These are phyloP conservation scores for Meripilus lineatus DNA, from an alignment of 1,284 basidiomycete species.

Conservation along the genomic window DNA sequence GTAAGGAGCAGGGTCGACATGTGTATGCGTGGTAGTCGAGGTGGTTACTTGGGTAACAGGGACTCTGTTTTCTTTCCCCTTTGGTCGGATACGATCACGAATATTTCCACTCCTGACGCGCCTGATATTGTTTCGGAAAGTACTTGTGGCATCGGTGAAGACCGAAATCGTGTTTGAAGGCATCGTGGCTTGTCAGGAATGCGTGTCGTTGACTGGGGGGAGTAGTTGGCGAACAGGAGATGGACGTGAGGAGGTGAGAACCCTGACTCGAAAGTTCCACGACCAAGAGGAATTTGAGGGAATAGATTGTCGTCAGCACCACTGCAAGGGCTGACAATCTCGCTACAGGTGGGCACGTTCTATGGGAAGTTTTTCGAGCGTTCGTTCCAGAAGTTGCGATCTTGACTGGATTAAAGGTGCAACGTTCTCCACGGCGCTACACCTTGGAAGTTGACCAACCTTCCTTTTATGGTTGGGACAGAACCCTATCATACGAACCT, in stretches of 20 bases:
- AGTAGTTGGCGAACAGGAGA: neutral
- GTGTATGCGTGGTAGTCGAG: neutral
- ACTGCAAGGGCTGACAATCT: neutral
- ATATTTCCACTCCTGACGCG: constrained; percentile 12
- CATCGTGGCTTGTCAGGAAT: constrained; percentile 3
- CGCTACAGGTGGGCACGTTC: too few relatives aligned
- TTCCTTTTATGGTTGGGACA: neutral
- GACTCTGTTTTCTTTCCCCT: constrained; percentile 15
- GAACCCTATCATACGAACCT: neutral
- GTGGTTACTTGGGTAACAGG: too few relatives aligned
- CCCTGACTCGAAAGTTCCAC: neutral
- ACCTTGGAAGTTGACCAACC: neutral
- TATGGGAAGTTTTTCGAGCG: too few relatives aligned
- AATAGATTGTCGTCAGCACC: neutral
- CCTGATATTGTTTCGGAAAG: constrained; percentile 14
- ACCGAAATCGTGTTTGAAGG: constrained; percentile 10
- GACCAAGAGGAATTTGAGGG: too few relatives aligned
- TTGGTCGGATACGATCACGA: constrained; percentile 10
- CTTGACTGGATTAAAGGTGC: neutral
- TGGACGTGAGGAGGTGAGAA: neutral
- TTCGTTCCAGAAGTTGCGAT: neutral
- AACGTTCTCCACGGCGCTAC: neutral
- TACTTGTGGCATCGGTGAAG: constrained; percentile 14
- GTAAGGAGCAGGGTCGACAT: neutral
- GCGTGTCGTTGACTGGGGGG: neutral